phyloP scores from a whole-genome alignment of 495 filamentous ascomycete species.

The Hypoxylon cercidicola region DNA sequence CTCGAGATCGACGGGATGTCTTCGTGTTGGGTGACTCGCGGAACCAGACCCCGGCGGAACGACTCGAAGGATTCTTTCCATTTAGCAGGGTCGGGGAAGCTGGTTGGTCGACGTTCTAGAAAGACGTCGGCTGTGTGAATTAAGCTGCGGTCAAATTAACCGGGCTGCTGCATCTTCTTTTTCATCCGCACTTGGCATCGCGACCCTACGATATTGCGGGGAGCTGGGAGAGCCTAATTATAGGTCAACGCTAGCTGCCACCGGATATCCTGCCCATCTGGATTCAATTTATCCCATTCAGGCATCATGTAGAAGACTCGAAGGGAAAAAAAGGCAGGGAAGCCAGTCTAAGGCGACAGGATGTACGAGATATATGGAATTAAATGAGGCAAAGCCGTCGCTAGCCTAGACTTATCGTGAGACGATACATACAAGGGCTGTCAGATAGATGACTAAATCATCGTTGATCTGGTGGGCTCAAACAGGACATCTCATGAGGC shows the following conservation, averaged over 20 bases:
- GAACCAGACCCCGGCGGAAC: neutral
- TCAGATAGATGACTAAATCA: no score
- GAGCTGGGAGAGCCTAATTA: conserved; percentile 20
- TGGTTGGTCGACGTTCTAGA: conserved; percentile 29
- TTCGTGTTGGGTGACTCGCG: conserved; percentile 11
- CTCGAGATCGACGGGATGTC: conserved; percentile 18
- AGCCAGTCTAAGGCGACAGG: no score
- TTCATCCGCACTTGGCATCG: conserved; percentile 33
- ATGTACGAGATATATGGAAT: no score
- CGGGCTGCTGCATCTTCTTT: conserved; percentile 25
- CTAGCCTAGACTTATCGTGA: neutral
- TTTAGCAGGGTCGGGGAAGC: conserved; percentile 2
- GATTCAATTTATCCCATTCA: conserved; percentile 18
- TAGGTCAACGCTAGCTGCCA: conserved; percentile 8
- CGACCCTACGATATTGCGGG: conserved; percentile 26
- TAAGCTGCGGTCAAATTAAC: conserved; percentile 33
- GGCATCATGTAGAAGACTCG: neutral
- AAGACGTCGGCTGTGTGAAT: conserved; percentile 2
- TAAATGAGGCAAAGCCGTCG: neutral
- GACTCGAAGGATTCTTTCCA: neutral
- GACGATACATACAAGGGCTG: no score
- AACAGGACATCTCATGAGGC: no score
- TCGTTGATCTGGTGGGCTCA: no score
- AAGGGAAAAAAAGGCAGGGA: neutral
- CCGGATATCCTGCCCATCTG: neutral